Evolutionary conservation across 352 stramenopile species (phyloP), one percentile per base, ranked within the genome.

Genomic region (Phytophthora cryptogea): DNA sequence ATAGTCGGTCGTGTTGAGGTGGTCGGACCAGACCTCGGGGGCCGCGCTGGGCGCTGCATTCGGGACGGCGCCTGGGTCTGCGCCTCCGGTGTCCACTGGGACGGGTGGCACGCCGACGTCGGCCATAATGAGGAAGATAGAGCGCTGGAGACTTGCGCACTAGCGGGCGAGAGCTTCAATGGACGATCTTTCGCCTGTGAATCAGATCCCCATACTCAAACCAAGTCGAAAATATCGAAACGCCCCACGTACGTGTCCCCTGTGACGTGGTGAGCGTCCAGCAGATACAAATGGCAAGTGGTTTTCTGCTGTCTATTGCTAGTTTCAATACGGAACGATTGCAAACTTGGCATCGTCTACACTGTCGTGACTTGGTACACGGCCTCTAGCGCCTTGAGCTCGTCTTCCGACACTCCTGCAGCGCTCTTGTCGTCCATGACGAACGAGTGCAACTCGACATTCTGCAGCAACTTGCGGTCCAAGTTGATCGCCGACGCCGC

Each of bases 1-100:
- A 59, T 89, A 89, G 65, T 94, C 79, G 36, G 55, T 72, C 45
- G 64, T 48, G 32, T 66, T 59, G 20, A 94, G 51, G 42, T 90
- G 53, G 42, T 88, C 71, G 26, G 80, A 86, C 85, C 85, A 94
- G 31, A 88, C 64, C 42, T 54, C 47, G 0, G 72, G 58, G 7
- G 42, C 45, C 14, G 43, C 32, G n/a, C 9, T 48, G 11, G 60
- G 57, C 17, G 20, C 20, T 23, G 20, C 20, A 23, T 23, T 23
- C 20, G 20, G 20, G 20, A 42, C 31, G 31, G 20, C 30, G n/a
- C 13, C 23, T 2, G 71, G 56, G 2, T 57, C 13, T 1, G 52
- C 20, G 1, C 41, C 45, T 44, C 40, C 43, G 36, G 30, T 47
- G 20, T 57, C 39, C 16, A 57, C 44, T 4, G 58, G 40, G 32